Evolutionary conservation across 306 rosid species (phyloP), one percentile per base, ranked within the genome.

Genomic region (Vigna radiata): DNA sequence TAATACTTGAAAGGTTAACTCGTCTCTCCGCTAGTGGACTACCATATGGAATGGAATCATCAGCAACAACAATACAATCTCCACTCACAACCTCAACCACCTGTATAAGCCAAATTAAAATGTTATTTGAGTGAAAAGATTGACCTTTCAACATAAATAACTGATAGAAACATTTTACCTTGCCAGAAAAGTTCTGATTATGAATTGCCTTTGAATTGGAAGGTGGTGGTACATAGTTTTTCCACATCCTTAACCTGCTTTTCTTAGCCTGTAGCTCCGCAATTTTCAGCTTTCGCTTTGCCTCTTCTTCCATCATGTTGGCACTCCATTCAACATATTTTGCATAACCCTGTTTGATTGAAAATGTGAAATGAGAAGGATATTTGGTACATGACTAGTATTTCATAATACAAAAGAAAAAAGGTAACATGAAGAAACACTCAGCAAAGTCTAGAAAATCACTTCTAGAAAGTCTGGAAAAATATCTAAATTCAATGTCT

Each of bases 1-100:
- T 96, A 77, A 96, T 92, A 81, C 99, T 96, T 62, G 99, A 96
- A 46, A 96, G 90, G 85, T 96, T 96, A 74, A 96, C 99, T 76
- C 99, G 89, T 72, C 98, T 79, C 88, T 96, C 99, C 2, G 99
- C 99, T 79, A 80, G 80, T 14, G 98, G 99, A 80, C 94, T 92
- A 31, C 98, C 99, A 59, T 72, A 96, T 27, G 96, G 94, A 49
- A 91, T 83, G 62, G 93, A 87, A 81, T 96, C 99, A 92, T 92
- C 99, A 59, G 99, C 99, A 71, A 92, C 98, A 73, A 91, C 78
- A 46, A 96, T 1, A 39, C 99, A 96, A 75, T 96, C 99, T 63
- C 99, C 99, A 55, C 99, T 96, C 59, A 96, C 98, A 86, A 96
- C 98, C 93, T 96, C 99, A 56, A 96, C 90, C 82, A 96, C 98